Evolutionary conservation across 352 stramenopile genomes (phyloP), one percentile per base, ranked within the genome.

Genomic region (Pythium myriotylum): DNA sequence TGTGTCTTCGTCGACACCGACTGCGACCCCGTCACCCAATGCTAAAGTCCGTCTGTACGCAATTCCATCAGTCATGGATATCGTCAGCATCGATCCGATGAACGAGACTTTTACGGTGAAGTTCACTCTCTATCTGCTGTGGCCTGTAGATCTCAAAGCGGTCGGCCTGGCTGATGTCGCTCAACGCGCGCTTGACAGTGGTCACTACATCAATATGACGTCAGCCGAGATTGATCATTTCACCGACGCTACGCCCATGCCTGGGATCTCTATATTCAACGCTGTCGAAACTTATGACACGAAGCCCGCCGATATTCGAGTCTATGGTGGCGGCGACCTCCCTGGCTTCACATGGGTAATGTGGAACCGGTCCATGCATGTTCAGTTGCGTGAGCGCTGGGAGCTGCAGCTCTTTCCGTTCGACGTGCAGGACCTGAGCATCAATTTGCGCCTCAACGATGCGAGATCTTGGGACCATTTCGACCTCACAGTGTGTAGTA

Each of bases 71-170:
- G 62, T 72, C 41, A 65, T 69, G 32, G 64, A 68, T 42, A 54
- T 72, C 17, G 64, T 67, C 33, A 52, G 19, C 10, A 72, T 72
- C 48, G 59, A 72, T 35, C 64, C 65, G 42, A 65, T 68, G 22
- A 47, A 50, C 26, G 59, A 72, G 40, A 68, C 59, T 17, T 72
- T 72, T 42, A 54, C 47, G 16, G 59, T 57, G 41, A 65, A 72
- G 40, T 65, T 65, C 40, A 55, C 48, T 1, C 35, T 72, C n/a
- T 65, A 72, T 24, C 32, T 72, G 9, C 14, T 65, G 1, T 67
- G 58, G 58, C 50, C 58, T 3, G 58, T 65, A 16, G 58, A 65
- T 48, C 23, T 72, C n/a, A 23, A 37, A 17, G 37, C 41, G 16
- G 64, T 72, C 20, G 45, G 22, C n/a, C 47, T 62, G 35, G 19